Conservation (phyloP, 129 eudicot species). For the Saussurea involucrata region DNA sequence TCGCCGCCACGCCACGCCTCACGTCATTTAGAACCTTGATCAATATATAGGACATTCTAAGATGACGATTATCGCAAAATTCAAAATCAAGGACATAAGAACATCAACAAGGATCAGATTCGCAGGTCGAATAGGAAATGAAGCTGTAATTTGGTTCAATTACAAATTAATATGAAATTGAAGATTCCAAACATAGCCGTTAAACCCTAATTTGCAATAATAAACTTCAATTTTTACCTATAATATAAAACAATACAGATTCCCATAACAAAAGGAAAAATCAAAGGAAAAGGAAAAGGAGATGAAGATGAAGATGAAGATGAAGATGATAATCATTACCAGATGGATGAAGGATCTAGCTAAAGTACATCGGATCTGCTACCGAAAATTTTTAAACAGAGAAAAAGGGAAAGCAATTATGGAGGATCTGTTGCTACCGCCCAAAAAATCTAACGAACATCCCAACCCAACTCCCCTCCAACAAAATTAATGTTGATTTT, state of each 20-base stretch:
- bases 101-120: not conserved
- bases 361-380: not conserved
- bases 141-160: not conserved
- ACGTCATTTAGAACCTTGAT: too few species aligned
- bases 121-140: not conserved
- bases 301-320: not conserved
- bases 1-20: too few species aligned
- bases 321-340: not conserved
- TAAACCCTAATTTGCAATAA: not conserved
- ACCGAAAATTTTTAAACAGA: not conserved
- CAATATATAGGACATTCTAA: not conserved
- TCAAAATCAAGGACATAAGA: not conserved
- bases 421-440: not conserved
- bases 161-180: not conserved
- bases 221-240: not conserved
- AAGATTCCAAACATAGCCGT: not conserved
- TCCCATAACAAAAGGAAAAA: not conserved
- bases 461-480: not conserved
- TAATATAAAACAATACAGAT: not conserved
- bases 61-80: not conserved
- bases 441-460: not conserved
- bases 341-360: not conserved
- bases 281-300: not conserved
- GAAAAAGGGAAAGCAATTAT: not conserved
- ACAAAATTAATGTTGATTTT: not conserved